Evolutionary conservation across 768 basidiomycete genomes (phyloP), one percentile per base, ranked within the genome.

Genomic region (Leccinellum luteum): DNA sequence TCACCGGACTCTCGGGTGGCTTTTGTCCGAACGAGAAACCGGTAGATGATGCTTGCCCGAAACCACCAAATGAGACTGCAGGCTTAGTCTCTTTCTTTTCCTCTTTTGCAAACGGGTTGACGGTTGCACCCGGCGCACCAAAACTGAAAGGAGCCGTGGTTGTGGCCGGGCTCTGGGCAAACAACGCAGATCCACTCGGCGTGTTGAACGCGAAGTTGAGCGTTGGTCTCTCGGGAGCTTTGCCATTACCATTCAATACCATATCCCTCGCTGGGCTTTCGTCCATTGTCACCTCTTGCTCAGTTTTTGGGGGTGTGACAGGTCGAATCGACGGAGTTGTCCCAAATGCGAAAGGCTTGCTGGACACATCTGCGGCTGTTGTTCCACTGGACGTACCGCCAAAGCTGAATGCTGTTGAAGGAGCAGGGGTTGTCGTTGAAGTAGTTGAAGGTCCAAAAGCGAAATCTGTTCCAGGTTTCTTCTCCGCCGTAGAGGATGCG

Each of bases 251-350:
- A 58, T 78, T 82, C 23, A 73, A 60, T 49, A 81, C 80, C 65
- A 83, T 73, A 9, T 86, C 86, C 57, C 88, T 78, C 3, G 81
- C 84, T 1, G 90, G 90, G 62, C 90, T 92, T 71, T 91, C 90
- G 41, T 92, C 90, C 90, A 92, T 92, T 55, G 74, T 81, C 61
- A 87, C 81, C 58, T 89, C 89, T 50, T 85, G 80, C 47, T 85
- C 86, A 32, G 77, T 75, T 56, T 77, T 83, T 3, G 89, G 89
- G 10, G 88, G 87, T 0, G 88, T 90, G 6, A 76, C 73, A n/a
- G 87, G 78, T 21, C 85, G 76, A 27, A 76, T 69, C 45, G 70
- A 47, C 12, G 74, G 61, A 13, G 78, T 56, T 31, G 74, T 60
- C 32, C 83, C 84, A 57, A 89, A 88, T 14, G 75, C 43, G 59